Base-by-base conservation (phyloP, 1,284 basidiomycete genomes). In the Tranzscheliella williamsii region DNA sequence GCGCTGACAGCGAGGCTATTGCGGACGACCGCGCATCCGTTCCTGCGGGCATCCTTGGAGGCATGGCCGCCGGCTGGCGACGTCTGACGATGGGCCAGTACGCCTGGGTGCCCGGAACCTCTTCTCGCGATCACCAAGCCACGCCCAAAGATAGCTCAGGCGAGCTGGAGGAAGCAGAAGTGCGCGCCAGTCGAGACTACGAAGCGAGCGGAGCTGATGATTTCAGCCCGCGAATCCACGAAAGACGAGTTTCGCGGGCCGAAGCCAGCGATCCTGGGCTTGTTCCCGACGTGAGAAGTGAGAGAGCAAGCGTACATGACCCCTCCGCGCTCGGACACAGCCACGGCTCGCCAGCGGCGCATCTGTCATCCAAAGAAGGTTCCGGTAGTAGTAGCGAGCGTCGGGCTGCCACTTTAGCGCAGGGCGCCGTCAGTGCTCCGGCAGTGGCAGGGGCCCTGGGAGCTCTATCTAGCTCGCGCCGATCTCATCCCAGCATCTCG, bases 1-100 rank as follows among this genome's bases (percentile, higher is more conserved):
- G 32, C 21, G 24, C 35, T n/a, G 45, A 38, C 15, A 21, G 35
- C 3, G 27, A 36, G 4, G 44, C 22, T 9, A 20, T 12, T 9
- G 34, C 48, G 12, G 35, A 44, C 15, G 33, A 39, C 0, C 35
- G 38, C 5, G 58, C 58, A 5, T 53, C 46, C 5, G 66, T 53
- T 7, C 49, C 50, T 22, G 47, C 51, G 4, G 58, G 63, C 5
- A 48, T 70, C 40, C 24, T 70, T 6, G 65, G 67, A 15, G 58
- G 64, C 12, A 35, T 67, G 15, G 54, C 63, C 0, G 54, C 64
- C 17, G 67, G 67, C 11, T 67, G 64, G 67, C 47, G 55, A 5
- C 53, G 66, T 5, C 37, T 67, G 41, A 67, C 64, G n/a, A 58
- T 58, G 54, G 65, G 58, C 7, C 54, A 66, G 21, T 56, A 49